These are phyloP conservation scores for Clonostachys rosea DNA, from an alignment of 2,329 filamentous ascomycete genomes.

Conservation along the genomic window DNA sequence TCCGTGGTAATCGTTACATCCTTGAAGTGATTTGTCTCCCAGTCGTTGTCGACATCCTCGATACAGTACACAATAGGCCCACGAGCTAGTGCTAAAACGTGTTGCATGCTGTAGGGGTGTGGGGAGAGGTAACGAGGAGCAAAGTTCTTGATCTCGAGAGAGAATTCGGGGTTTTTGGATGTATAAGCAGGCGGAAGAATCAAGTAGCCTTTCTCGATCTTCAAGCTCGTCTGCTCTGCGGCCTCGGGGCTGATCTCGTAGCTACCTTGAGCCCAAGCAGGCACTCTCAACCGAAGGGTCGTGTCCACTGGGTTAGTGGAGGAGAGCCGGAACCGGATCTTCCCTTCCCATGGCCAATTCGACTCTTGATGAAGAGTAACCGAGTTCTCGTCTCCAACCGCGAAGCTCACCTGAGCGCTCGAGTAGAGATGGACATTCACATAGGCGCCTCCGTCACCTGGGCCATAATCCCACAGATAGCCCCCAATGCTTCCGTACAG, in stretches of 20 bases:
- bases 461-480: conserved; percentile 45
- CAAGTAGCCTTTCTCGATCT: conserved; percentile 42
- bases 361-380: conserved; percentile 42
- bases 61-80: conserved; percentile 58
- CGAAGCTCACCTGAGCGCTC: conserved; percentile 35
- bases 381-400: conserved; percentile 16
- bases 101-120: conserved; percentile 51
- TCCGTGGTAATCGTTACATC: conserved; percentile 20
- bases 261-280: conserved; percentile 38
- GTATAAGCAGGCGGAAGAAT: conserved; percentile 33
- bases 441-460: conserved; percentile 16
- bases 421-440: conserved; percentile 55
- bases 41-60: conserved; percentile 53
- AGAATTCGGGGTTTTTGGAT: conserved; percentile 21
- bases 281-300: conserved; percentile 45
- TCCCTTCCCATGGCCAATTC: conserved; percentile 54
- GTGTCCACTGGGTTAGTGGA: conserved; percentile 11
- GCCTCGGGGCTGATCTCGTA: conserved; percentile 25
- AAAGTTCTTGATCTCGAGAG: conserved; percentile 37
- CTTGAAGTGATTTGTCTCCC: conserved; percentile 52
- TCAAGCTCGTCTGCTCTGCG: conserved; percentile 4
- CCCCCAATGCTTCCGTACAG: conserved; percentile 52
- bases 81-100: conserved; percentile 46
- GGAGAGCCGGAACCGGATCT: conserved; percentile 37
- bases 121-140: conserved; percentile 42